These are phyloP conservation scores for Suillus ampliporus DNA, from an alignment of 768 basidiomycete genomes.

Conservation along the genomic window DNA sequence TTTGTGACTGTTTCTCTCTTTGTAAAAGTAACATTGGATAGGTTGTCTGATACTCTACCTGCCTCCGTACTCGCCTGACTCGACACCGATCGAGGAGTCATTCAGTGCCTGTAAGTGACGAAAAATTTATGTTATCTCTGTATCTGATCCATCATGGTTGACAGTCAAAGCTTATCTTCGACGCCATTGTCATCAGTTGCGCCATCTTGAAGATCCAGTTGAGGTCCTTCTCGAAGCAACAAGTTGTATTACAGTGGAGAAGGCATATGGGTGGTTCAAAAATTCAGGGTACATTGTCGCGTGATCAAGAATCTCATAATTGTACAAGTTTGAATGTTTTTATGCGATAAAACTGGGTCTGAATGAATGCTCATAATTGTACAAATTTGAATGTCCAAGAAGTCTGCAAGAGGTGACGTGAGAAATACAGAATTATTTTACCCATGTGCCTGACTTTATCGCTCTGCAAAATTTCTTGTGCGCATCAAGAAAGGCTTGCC, in stretches of 20 bases:
- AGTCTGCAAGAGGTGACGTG: no score
- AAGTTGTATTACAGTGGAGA: constrained; percentile 9
- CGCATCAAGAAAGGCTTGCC: constrained; percentile 3
- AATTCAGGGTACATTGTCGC: constrained; percentile 12
- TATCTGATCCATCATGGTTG: not conserved
- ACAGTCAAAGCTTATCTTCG: constrained; percentile 7
- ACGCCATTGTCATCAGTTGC: constrained; percentile 5
- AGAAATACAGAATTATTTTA: no score
- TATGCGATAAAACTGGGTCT: no score
- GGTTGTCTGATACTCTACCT: not conserved
- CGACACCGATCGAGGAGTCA: not conserved
- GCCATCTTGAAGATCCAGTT: not conserved
- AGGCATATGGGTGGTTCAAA: constrained; percentile 12
- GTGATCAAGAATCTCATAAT: not conserved
- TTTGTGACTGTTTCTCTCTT: not conserved
- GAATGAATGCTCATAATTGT: no score
- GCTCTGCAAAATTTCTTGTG: constrained; percentile 11
- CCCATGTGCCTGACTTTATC: constrained; percentile 6
- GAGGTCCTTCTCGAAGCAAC: constrained; percentile 8
- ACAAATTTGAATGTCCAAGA: no score
- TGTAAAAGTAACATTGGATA: not conserved
- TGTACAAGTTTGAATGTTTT: no score
- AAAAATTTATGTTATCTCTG: not conserved
- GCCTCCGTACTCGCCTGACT: not conserved
- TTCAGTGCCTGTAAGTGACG: not conserved